Evolutionary conservation across 192 early-diverging fungal genomes (phyloP), one percentile per base, ranked within the genome.

Genomic region (Dissophora ornata): DNA sequence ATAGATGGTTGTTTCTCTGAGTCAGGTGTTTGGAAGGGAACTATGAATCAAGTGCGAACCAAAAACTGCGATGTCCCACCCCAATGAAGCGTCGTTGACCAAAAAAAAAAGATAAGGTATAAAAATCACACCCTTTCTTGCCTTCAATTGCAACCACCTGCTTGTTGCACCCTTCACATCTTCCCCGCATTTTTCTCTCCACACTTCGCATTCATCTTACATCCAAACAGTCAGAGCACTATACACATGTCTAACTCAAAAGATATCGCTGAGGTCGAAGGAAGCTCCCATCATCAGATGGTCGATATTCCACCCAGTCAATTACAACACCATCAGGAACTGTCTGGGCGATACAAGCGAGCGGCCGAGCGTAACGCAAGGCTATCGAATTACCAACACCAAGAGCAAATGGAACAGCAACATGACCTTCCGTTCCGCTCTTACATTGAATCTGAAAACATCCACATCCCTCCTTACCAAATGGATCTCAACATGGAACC

Each of bases 221-320:
- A n/a, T n/a, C n/a, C n/a, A 30, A 22, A 21, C 38, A 26, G 57
- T 75, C 63, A 51, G 56, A 66, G 57, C 63, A 67, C 63, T 45
- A 75, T 67, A 75, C 63, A 67, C 71, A 75, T 75, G 71, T 75
- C 71, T 75, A 50, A 41, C 9, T 54, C 71, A 5, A 63, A 67
- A 29, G 63, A 66, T 41, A 55, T 41, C 21, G 66, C 61, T 32
- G 71, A 75, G 21, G 48, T 60, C 16, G 62, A 60, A 24, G 67
- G 67, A 25, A 48, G 61, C 36, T 26, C 41, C n/a, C n/a, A n/a
- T 3, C 50, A 67, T 45, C 57, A 60, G n/a, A n/a, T 75, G 11
- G 56, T 60, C 33, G 56, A 66, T 64, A 74, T 25, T 56, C 70
- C 21, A 64, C 65, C 34, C 54, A 59, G 26, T 18, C 55, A 46